These are phyloP conservation scores for Suillus occidentalis DNA, from an alignment of 768 basidiomycete genomes.

Conservation along the genomic window DNA sequence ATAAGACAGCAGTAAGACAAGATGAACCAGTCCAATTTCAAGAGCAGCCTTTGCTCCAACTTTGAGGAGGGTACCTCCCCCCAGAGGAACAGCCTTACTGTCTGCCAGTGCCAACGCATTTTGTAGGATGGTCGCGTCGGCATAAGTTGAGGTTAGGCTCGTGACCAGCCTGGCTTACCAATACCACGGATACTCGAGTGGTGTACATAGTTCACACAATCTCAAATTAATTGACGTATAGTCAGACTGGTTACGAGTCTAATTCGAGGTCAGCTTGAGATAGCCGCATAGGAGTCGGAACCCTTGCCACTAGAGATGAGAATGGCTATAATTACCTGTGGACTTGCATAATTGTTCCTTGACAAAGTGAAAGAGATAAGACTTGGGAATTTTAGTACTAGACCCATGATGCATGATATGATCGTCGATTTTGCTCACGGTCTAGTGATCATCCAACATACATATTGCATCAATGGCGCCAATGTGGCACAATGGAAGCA, in stretches of 20 bases:
- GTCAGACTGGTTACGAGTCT: no score
- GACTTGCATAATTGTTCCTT: background rate
- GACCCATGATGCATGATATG: no score
- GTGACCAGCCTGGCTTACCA: no score
- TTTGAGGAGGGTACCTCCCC: conserved; percentile 39
- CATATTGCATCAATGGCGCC: background rate
- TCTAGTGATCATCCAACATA: background rate
- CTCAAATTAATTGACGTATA: no score
- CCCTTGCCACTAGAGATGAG: no score
- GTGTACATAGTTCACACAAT: no score
- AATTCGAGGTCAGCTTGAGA: no score
- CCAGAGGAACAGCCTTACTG: conserved; percentile 32
- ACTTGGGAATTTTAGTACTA: background rate
- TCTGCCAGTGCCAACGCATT: conserved; percentile 8
- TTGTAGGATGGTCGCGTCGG: no score
- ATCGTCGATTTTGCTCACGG: background rate
- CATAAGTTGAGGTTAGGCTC: no score
- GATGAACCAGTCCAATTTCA: conserved; percentile 69
- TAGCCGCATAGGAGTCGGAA: no score
- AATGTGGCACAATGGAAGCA: background rate
- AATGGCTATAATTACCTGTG: background rate
- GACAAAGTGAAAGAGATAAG: background rate
- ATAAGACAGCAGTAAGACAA: conserved; percentile 71
- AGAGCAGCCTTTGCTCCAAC: conserved; percentile 50
- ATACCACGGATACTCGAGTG: no score